Percentiles rank a stretch among this genome's conserved stretches.
Evolutionary conservation across 1,284 basidiomycete species (phyloP).

Genomic region (Crucibulum parvulum): DNA sequence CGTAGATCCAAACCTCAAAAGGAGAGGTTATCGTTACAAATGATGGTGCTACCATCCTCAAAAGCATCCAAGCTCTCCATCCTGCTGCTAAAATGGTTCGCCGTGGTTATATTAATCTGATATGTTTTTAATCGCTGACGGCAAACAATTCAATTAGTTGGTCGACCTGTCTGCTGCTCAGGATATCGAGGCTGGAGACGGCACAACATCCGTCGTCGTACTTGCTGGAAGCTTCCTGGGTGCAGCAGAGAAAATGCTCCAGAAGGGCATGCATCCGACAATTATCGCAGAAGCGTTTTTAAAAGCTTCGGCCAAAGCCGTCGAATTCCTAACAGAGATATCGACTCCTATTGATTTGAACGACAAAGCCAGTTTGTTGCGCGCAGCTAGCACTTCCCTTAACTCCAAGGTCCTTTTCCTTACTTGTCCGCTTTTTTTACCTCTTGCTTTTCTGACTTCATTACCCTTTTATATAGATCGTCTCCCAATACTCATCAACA

Average conservation of each 20-base stretch:
- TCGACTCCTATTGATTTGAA: constrained; percentile 92
- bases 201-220: constrained; percentile 98
- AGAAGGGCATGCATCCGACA: constrained; percentile 98
- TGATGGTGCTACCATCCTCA: constrained; percentile 98
- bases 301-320: constrained; percentile 90
- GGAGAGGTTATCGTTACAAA: constrained; percentile 99
- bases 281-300: constrained; percentile 98
- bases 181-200: constrained; percentile 99
- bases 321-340: constrained; percentile 94
- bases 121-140: constrained; percentile 1
- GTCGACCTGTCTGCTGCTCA: constrained; percentile 98
- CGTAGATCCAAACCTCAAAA: constrained; percentile 94
- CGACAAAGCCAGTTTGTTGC: constrained; percentile 87
- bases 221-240: constrained; percentile 93
- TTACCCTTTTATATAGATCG: constrained; percentile 67
- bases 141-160: constrained; percentile 55
- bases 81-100: constrained; percentile 97
- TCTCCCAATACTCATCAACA: constrained; percentile 98
- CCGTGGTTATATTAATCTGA: constrained; percentile 12
- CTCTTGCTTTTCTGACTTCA: constrained; percentile 8
- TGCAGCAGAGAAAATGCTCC: constrained; percentile 96
- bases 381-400: constrained; percentile 94
- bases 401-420: constrained; percentile 85
- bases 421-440: constrained; percentile 1
- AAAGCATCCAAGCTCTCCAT: constrained; percentile 97